These are phyloP conservation scores for Cladorrhinum sp. DNA, from an alignment of 2,329 filamentous ascomycete species.

Conservation along the genomic window DNA sequence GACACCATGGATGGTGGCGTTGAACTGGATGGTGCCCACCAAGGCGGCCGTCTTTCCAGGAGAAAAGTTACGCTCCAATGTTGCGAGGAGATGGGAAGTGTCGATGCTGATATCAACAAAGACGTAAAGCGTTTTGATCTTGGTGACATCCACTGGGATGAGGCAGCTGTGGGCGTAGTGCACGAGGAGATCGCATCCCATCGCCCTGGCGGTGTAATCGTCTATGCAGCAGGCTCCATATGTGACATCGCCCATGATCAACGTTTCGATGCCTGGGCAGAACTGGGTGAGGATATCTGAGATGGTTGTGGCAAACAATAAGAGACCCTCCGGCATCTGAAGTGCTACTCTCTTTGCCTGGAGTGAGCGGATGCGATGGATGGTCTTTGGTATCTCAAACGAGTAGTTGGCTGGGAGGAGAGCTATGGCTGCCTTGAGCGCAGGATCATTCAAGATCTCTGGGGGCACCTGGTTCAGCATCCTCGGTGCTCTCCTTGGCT, in stretches of 20 bases:
- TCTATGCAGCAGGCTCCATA: constrained; percentile 99
- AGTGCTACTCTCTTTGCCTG: constrained; percentile 80
- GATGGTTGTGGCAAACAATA: constrained; percentile 95
- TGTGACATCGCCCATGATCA: constrained; percentile 99
- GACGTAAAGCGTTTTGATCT: constrained; percentile 95
- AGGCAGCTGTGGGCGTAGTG: constrained; percentile 97
- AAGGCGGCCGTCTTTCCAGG: constrained; percentile 83
- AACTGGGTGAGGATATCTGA: constrained; percentile 95
- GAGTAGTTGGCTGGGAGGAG: constrained; percentile 94
- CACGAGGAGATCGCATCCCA: constrained; percentile 90
- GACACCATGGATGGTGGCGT: constrained; percentile 89
- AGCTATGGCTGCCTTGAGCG: constrained; percentile 81
- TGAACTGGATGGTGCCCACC: constrained; percentile 98
- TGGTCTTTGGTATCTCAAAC: constrained; percentile 97
- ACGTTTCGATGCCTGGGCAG: constrained; percentile 83
- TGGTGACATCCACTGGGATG: constrained; percentile 92
- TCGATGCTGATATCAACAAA: constrained; percentile 99
- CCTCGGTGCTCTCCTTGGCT: constrained; percentile 68
- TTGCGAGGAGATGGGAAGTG: constrained; percentile 78
- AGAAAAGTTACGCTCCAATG: constrained; percentile 83
- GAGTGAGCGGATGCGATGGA: constrained; percentile 82
- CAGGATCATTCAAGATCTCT: constrained; percentile 79
- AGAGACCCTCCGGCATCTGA: constrained; percentile 94
- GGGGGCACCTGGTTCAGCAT: constrained; percentile 88
- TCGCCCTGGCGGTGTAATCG: constrained; percentile 90